Percentiles rank a stretch among this genome's conserved stretches.
Conservation (phyloP, 2,329 filamentous ascomycete species). For the Scedosporium boydii region DNA sequence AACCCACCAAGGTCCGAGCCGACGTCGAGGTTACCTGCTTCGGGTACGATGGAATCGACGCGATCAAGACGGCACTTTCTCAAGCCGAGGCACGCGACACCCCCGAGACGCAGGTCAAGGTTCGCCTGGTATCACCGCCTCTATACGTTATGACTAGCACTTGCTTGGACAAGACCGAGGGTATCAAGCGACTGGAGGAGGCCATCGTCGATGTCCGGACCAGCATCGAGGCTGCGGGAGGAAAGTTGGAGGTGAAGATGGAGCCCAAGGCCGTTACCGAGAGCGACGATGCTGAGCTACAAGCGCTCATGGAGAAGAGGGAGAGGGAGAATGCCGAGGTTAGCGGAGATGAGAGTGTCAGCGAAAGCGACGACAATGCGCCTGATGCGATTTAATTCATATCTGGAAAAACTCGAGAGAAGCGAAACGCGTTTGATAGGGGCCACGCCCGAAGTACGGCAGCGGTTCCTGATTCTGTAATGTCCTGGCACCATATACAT, state of each 20-base stretch:
- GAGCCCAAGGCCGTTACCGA: constrained; percentile 98
- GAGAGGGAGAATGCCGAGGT: constrained; percentile 97
- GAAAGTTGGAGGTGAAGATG: constrained; percentile 88
- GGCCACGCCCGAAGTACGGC: not conserved
- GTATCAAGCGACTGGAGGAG: constrained; percentile 76
- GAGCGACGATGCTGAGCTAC: constrained; percentile 92
- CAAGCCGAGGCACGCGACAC: constrained; percentile 91
- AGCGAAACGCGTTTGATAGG: constrained; percentile 1
- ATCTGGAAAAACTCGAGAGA: constrained; percentile 1
- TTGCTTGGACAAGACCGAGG: constrained; percentile 83
- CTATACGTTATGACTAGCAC: constrained; percentile 94
- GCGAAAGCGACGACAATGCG: constrained; percentile 81
- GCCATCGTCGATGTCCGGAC: constrained; percentile 80
- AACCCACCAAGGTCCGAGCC: constrained; percentile 97
- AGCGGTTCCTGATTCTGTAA: not conserved
- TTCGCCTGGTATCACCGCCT: constrained; percentile 94
- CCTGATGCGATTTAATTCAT: constrained; percentile 27
- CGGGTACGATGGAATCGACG: constrained; percentile 96
- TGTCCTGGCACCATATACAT: not conserved
- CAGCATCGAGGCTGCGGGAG: constrained; percentile 70
- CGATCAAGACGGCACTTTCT: constrained; percentile 86
- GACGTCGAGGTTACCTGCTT: constrained; percentile 95
- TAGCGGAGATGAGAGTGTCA: constrained; percentile 92
- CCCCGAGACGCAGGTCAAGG: constrained; percentile 88
- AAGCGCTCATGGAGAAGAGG: constrained; percentile 98